Percentiles rank a stretch among this genome's conserved stretches.
Conservation (phyloP, 192 early-diverging fungal species). For the Backusella macrospora region DNA sequence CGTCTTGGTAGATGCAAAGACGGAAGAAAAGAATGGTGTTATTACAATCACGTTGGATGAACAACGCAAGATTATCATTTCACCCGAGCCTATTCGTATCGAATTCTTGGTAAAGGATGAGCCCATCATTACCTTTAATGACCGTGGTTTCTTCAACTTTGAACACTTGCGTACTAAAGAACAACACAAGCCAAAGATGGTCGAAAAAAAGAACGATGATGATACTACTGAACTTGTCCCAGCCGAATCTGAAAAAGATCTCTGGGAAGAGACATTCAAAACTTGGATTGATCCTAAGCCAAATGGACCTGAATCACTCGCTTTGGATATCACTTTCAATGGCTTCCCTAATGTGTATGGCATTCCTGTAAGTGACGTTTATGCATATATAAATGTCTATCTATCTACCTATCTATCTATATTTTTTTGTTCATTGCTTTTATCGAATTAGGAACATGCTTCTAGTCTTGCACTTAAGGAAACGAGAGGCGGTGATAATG, state of each 20-base stretch:
- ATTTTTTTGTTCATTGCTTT: not conserved
- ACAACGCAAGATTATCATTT: slow-evolving; percentile 49
- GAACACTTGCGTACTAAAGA: slow-evolving; percentile 74
- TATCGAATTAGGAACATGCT: slow-evolving; percentile 71
- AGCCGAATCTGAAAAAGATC: slow-evolving; percentile 45
- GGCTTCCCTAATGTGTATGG: slow-evolving; percentile 91
- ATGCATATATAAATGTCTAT: not conserved
- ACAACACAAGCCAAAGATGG: slow-evolving; percentile 42
- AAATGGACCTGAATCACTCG: slow-evolving; percentile 90
- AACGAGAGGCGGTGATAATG: slow-evolving; percentile 74
- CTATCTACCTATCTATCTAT: too few relatives aligned
- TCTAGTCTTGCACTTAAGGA: slow-evolving; percentile 82
- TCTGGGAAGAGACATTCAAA: slow-evolving; percentile 92
- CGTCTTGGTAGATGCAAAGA: slow-evolving; percentile 14
- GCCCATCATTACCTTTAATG: slow-evolving; percentile 77
- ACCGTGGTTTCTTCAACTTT: slow-evolving; percentile 80
- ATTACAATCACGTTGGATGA: slow-evolving; percentile 50
- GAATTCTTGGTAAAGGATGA: slow-evolving; percentile 58
- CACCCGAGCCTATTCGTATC: slow-evolving; percentile 61
- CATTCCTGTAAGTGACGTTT: slow-evolving; percentile 61
- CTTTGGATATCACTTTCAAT: slow-evolving; percentile 89
- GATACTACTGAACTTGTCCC: slow-evolving; percentile 44
- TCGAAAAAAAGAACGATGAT: slow-evolving; percentile 44
- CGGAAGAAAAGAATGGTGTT: slow-evolving; percentile 23
- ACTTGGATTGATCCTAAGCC: slow-evolving; percentile 92